Percentiles rank a stretch among this genome's conserved stretches.
These are phyloP conservation scores for Jatropha podagrica DNA, from an alignment of 441 rosid genomes.

Conservation along the genomic window DNA sequence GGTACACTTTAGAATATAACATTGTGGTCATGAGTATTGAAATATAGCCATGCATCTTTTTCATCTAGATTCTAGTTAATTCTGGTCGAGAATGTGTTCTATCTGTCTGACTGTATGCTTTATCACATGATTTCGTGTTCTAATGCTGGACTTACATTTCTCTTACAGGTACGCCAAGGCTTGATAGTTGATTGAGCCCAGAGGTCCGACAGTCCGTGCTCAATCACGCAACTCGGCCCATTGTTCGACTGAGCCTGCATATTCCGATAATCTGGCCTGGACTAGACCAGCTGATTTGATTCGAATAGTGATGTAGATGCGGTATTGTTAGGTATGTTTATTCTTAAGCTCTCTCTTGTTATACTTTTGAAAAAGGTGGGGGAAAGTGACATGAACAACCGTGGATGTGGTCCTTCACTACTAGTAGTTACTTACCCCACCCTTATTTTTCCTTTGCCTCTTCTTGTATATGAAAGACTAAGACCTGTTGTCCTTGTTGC, in stretches of 20 bases:
- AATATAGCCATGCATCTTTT: neutral
- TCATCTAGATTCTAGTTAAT: neutral
- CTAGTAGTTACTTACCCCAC: neutral
- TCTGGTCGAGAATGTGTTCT: neutral
- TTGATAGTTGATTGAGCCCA: slow-evolving; percentile 2
- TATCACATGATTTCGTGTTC: neutral
- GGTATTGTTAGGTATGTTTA: neutral
- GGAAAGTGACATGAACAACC: slow-evolving; percentile 28
- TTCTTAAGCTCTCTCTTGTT: neutral
- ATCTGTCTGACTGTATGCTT: neutral
- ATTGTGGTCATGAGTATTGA: neutral
- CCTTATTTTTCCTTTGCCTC: slow-evolving; percentile 4
- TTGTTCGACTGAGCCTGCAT: neutral
- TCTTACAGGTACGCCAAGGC: neutral
- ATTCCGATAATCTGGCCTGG: neutral
- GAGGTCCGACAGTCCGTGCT: neutral
- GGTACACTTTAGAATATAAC: neutral
- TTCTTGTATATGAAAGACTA: neutral
- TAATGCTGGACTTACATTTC: neutral
- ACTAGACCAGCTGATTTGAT: slow-evolving; percentile 21
- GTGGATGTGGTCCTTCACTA: slow-evolving; percentile 23
- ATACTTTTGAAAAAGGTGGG: slow-evolving; percentile 11
- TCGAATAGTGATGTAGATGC: neutral
- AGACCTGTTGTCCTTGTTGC: slow-evolving; percentile 4
- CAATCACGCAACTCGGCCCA: neutral